A percentile compares a stretch with the other conserved stretches of the same genome.
These are phyloP conservation scores for Sabuloglossum arenarium DNA, from an alignment of 495 filamentous ascomycete genomes.

Conservation along the genomic window DNA sequence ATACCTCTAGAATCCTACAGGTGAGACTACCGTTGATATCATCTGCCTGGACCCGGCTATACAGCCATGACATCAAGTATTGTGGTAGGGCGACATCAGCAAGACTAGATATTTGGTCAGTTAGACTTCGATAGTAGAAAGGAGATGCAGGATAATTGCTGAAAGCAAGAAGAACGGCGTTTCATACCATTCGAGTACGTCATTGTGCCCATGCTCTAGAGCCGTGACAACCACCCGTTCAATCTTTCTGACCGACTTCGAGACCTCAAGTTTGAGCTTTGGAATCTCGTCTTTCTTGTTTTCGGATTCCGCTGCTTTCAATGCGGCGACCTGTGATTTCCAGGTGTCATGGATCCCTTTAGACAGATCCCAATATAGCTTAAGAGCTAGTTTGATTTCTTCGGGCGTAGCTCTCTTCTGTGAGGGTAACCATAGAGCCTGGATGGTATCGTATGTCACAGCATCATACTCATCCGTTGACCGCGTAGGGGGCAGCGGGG, in stretches of 20 bases:
- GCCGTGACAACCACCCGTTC: constrained; percentile 37
- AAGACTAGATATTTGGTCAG: neutral
- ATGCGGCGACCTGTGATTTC: constrained; percentile 34
- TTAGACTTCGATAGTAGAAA: constrained; percentile 5
- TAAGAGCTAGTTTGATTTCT: constrained; percentile 29
- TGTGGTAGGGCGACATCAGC: constrained; percentile 23
- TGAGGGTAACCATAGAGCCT: constrained; percentile 42
- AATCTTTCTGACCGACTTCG: constrained; percentile 35
- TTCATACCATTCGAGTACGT: constrained; percentile 45
- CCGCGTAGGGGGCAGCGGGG: constrained; percentile 28
- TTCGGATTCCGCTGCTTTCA: constrained; percentile 32
- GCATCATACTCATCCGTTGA: constrained; percentile 32
- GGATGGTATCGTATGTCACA: constrained; percentile 38
- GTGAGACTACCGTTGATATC: constrained; percentile 44
- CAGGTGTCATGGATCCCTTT: constrained; percentile 39
- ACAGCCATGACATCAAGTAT: constrained; percentile 39
- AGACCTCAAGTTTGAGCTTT: constrained; percentile 25
- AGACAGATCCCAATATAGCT: constrained; percentile 39
- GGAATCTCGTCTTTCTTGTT: constrained; percentile 27
- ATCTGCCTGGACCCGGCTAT: constrained; percentile 40
- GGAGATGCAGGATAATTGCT: constrained; percentile 1
- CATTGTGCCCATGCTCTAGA: constrained; percentile 37
- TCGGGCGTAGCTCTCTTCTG: constrained; percentile 22
- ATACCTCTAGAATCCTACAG: constrained; percentile 39
- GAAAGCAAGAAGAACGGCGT: too few species aligned